phyloP scores from a whole-genome alignment of 176 grass and related monocot species.

The Lolium perenne region DNA sequence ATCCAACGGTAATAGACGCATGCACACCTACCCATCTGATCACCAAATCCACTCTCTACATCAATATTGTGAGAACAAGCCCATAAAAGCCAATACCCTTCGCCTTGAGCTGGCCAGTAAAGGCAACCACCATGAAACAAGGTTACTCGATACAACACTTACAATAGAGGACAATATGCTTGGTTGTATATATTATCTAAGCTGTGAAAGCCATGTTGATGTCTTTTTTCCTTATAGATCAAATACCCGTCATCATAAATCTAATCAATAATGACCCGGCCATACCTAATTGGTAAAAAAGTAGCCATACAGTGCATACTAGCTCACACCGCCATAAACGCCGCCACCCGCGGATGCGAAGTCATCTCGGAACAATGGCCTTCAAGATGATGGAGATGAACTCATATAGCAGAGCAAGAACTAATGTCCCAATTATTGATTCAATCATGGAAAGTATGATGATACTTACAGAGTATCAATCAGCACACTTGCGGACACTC shows the following conservation, averaged over 20 bases:
- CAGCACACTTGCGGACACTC: background rate
- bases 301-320: too few species aligned
- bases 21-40: too few species aligned
- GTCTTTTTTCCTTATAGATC: background rate
- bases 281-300: too few species aligned
- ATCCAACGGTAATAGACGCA: too few species aligned
- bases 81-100: background rate
- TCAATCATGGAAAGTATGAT: background rate
- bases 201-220: background rate
- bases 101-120: background rate
- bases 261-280: too few species aligned
- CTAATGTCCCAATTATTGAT: background rate
- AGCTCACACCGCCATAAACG: too few species aligned
- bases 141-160: background rate
- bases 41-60: too few species aligned
- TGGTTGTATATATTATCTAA: too few species aligned
- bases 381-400: background rate
- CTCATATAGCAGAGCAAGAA: background rate
- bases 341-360: background rate
- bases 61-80: background rate
- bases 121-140: background rate
- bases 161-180: background rate
- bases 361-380: background rate
- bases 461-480: background rate
- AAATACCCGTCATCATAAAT: background rate